Evolutionary conservation across 495 filamentous ascomycete genomes (phyloP).

Genomic region (Cairneyella variabilis): DNA sequence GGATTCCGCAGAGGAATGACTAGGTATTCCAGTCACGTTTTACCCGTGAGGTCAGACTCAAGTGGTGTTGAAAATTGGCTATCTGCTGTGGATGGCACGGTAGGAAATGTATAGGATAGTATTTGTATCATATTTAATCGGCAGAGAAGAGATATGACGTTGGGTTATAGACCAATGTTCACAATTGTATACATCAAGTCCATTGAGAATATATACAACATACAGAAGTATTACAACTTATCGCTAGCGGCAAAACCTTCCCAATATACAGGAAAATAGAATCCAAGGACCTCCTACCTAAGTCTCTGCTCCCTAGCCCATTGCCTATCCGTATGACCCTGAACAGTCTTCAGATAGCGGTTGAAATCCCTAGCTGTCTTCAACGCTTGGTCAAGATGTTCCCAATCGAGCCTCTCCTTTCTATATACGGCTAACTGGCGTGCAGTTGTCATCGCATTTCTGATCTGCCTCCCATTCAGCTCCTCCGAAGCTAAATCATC

Average conservation of each 20-base stretch:
- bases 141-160: neutral
- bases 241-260: neutral
- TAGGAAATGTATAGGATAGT: neutral
- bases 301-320: slow-evolving; percentile 5
- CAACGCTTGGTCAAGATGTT: slow-evolving; percentile 19
- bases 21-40: slow-evolving; percentile 7
- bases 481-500: slow-evolving; percentile 15
- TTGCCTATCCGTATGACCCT: slow-evolving; percentile 7
- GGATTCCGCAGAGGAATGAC: neutral
- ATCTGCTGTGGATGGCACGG: neutral
- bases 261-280: neutral
- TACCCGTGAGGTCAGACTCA: neutral
- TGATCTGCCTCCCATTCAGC: slow-evolving; percentile 40
- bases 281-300: neutral
- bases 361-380: slow-evolving; percentile 22
- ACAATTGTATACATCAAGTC: neutral
- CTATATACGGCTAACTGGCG: slow-evolving; percentile 24
- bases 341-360: slow-evolving; percentile 21
- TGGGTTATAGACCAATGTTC: neutral
- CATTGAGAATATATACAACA: neutral
- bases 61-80: slow-evolving; percentile 1
- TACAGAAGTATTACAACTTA: neutral
- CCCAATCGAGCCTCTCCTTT: neutral
- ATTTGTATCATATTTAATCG: neutral
- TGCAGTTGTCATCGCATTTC: slow-evolving; percentile 35